Evolutionary conservation across 305 asterid genomes (phyloP).

Genomic region (Fraxinus sp.): DNA sequence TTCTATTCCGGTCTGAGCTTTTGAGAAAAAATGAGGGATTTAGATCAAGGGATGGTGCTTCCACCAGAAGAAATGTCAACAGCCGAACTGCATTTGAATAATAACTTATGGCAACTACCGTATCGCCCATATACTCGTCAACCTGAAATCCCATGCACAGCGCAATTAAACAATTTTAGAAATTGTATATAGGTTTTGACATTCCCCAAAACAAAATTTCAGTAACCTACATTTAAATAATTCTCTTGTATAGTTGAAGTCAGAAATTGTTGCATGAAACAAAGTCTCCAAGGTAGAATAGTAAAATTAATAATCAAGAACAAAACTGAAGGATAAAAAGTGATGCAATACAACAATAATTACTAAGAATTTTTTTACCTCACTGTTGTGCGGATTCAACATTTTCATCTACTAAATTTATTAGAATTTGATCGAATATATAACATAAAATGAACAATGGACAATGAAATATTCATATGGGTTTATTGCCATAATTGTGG

Average conservation of each 20-base stretch:
- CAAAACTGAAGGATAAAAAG: background rate
- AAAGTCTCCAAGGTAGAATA: no score
- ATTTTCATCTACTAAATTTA: background rate
- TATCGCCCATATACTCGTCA: conserved; percentile 65
- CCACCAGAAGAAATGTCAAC: conserved; percentile 60
- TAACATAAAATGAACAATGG: background rate
- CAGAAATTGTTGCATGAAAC: background rate
- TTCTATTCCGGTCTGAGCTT: conserved; percentile 69
- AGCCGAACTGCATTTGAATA: conserved; percentile 74
- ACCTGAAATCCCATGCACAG: background rate
- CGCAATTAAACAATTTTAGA: background rate
- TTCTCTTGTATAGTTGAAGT: background rate
- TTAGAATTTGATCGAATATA: background rate
- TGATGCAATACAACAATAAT: background rate
- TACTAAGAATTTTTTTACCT: no score
- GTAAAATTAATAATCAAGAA: no score
- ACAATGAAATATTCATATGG: background rate
- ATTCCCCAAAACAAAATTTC: background rate
- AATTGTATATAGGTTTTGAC: background rate
- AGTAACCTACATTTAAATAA: background rate
- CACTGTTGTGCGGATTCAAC: background rate
- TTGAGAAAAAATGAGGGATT: conserved; percentile 84
- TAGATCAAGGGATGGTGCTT: conserved; percentile 78
- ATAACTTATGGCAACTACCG: conserved; percentile 44
- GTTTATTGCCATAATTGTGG: background rate